Percentiles rank a stretch among this genome's conserved stretches.
Conservation (phyloP, 306 rosid species). For the Cucumis cinereus region DNA sequence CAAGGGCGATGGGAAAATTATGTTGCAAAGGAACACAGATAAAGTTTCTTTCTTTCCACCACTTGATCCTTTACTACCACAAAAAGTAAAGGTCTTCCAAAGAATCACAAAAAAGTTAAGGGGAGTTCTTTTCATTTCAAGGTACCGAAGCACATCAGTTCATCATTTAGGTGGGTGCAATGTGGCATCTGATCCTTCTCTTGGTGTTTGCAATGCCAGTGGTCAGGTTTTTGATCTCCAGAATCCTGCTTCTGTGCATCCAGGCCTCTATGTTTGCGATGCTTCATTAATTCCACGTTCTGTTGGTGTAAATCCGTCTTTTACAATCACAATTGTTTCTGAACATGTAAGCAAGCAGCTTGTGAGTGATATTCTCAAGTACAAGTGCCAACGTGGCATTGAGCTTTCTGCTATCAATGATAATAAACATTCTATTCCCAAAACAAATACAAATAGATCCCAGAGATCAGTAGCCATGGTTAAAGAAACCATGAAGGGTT, state of each 20-base stretch:
- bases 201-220: slow-evolving; percentile 21
- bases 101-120: slow-evolving; percentile 21
- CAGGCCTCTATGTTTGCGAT: slow-evolving; percentile 20
- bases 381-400: not conserved
- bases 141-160: slow-evolving; percentile 22
- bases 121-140: slow-evolving; percentile 24
- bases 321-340: slow-evolving; percentile 20
- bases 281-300: slow-evolving; percentile 31
- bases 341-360: slow-evolving; percentile 19
- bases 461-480: slow-evolving; percentile 4
- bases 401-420: not conserved
- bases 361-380: slow-evolving; percentile 17
- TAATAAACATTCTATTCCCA: not conserved
- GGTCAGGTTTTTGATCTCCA: slow-evolving; percentile 22
- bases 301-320: slow-evolving; percentile 23
- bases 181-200: slow-evolving; percentile 16
- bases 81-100: slow-evolving; percentile 16
- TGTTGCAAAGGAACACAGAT: slow-evolving; percentile 9
- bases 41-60: slow-evolving; percentile 21
- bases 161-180: slow-evolving; percentile 27
- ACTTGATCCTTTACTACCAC: slow-evolving; percentile 21
- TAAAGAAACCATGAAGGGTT: slow-evolving; percentile 23
- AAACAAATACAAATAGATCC: not conserved
- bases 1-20: slow-evolving; percentile 18
- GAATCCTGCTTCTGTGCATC: slow-evolving; percentile 9